Base-by-base conservation (phyloP, 2,329 filamentous ascomycete species). In the Plectosphaerella sp. region DNA sequence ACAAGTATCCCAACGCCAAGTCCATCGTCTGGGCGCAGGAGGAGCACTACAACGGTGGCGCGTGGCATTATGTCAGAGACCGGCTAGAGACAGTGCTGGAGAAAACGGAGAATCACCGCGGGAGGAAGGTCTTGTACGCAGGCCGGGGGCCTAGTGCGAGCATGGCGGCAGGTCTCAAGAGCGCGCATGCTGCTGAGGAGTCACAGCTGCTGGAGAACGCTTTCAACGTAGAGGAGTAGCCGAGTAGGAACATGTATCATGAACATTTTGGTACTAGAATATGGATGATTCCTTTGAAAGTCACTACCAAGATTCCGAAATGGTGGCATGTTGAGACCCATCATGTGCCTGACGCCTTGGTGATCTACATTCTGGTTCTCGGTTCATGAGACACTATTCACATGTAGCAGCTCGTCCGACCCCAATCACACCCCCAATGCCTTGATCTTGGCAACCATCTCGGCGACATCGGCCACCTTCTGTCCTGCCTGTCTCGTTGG, bases 391-490 rank as follows among this genome's bases (percentile, higher is more conserved):
- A 22, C 5, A 3, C 22, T 22, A 5, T 22, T 5, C 5, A 22
- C 37, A 41, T 41, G 16, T 16, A 14, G 10, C 4, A 33, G 28
- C 4, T 9, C 28, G 8, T 9, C 28, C 4, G 5, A 22, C 5
- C 5, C 22, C 28, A 96, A 96, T 73, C 97, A 74, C 58, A 92
- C 94, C 61, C 94, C 94, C 59, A 99, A 76, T 76, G 97, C 93
- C 83, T 97, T 97, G 67, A 99, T 77, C 81, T 93, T 97, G 53
- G 81, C 72, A 64, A 99, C 86, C 72, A 99, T 83, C 16, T 92
- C 91, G 71, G 94, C 91, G 22, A 99, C 94, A 76, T 97, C 88
- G 66, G 96, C 91, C 18, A 99, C 94, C 84, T 97, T 97, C 60
- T 91, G 91, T 63, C 94, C 94, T 41, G 93, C 94, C 75, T 96